Conservation (phyloP, 768 basidiomycete species). For the Guyanaporus albipodus region DNA sequence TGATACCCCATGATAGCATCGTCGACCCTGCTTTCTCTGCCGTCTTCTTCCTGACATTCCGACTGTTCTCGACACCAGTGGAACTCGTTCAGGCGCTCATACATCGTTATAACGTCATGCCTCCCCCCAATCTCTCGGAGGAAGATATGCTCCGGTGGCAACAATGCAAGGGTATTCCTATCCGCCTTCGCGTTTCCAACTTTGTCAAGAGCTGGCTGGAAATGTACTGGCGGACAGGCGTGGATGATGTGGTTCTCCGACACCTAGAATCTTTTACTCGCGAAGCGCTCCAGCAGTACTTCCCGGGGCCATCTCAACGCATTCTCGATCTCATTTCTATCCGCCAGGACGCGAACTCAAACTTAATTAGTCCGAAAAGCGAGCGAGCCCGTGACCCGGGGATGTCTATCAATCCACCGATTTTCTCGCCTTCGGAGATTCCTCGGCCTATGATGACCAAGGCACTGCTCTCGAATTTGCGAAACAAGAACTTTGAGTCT, state of each 20-base stretch:
- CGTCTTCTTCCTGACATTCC: constrained; percentile 95
- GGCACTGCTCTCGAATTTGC: constrained; percentile 61
- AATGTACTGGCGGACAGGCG: constrained; percentile 75
- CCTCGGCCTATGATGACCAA: constrained; percentile 88
- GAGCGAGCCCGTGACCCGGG: constrained; percentile 72
- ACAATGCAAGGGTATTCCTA: constrained; percentile 82
- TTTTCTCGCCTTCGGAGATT: constrained; percentile 54
- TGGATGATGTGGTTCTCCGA: constrained; percentile 64
- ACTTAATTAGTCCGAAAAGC: constrained; percentile 51
- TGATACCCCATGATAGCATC: constrained; percentile 91
- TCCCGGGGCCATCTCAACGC: constrained; percentile 66
- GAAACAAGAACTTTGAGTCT: constrained; percentile 57
- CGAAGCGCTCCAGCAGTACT: constrained; percentile 57
- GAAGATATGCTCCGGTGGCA: constrained; percentile 75
- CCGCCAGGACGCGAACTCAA: constrained; percentile 47
- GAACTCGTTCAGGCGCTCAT: constrained; percentile 78
- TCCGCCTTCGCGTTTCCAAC: constrained; percentile 87
- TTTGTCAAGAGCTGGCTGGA: constrained; percentile 95
- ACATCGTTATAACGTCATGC: constrained; percentile 75
- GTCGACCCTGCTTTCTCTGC: constrained; percentile 84
- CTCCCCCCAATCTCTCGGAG: constrained; percentile 52
- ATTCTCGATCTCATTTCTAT: constrained; percentile 64
- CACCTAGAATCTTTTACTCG: constrained; percentile 56
- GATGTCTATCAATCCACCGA: constrained; percentile 65
- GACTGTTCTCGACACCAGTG: constrained; percentile 77